Percentiles rank a stretch among this genome's conserved stretches.
These are phyloP conservation scores for Lycium barbarum DNA, from an alignment of 257 asterid species.

Conservation along the genomic window DNA sequence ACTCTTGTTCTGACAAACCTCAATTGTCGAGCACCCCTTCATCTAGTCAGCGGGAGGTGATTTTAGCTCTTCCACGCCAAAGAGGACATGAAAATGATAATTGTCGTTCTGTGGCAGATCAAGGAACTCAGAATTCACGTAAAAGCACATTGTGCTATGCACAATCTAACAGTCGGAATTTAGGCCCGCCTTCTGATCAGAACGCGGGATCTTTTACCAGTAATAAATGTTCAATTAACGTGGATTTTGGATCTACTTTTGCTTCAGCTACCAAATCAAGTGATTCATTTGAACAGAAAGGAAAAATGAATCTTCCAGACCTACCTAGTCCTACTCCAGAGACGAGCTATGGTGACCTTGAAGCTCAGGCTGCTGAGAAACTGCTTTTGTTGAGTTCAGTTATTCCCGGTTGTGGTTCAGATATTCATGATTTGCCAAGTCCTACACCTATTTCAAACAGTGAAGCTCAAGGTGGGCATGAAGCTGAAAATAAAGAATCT, in stretches of 20 bases:
- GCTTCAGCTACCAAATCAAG: slow-evolving; percentile 38
- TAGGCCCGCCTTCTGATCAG: slow-evolving; percentile 42
- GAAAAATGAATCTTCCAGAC: slow-evolving; percentile 34
- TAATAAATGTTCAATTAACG: slow-evolving; percentile 35
- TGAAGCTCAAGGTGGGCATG: slow-evolving; percentile 36
- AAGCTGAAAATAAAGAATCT: too few relatives aligned
- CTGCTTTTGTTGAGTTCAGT: slow-evolving; percentile 37
- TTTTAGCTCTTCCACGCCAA: slow-evolving; percentile 31
- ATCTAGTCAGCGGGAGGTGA: slow-evolving; percentile 23
- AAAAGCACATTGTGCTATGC: slow-evolving; percentile 35
- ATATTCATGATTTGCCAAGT: slow-evolving; percentile 36
- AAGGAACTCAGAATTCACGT: slow-evolving; percentile 39
- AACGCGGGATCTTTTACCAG: slow-evolving; percentile 31
- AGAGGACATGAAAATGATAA: slow-evolving; percentile 32
- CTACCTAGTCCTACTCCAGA: slow-evolving; percentile 45
- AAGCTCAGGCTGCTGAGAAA: slow-evolving; percentile 43
- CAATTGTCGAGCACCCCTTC: slow-evolving; percentile 25
- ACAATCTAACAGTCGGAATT: slow-evolving; percentile 32
- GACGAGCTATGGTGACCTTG: slow-evolving; percentile 35
- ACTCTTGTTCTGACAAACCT: slow-evolving; percentile 33
- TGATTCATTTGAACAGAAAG: slow-evolving; percentile 37
- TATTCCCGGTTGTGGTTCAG: slow-evolving; percentile 35
- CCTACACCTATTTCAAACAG: slow-evolving; percentile 51
- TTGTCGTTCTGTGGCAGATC: slow-evolving; percentile 36
- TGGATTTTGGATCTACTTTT: slow-evolving; percentile 36